A percentile compares a stretch with the other conserved stretches of the same genome.
phyloP scores from a whole-genome alignment of 1,139 yeast species.

The Suhomyces panamericanus region DNA sequence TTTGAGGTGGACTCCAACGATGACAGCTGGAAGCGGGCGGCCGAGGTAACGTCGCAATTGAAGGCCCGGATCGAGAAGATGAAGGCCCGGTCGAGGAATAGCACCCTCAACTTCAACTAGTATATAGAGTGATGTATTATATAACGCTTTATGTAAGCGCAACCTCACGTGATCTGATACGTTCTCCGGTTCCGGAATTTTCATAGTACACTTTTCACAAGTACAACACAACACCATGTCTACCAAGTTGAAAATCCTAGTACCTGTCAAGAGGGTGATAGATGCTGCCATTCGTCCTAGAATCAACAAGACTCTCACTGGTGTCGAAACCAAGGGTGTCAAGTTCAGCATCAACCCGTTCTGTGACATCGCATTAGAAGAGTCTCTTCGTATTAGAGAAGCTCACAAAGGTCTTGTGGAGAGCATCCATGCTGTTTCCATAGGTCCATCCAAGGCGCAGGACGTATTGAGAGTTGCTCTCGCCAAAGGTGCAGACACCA shows the following conservation, averaged over 20 bases:
- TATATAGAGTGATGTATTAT: constrained; percentile 7
- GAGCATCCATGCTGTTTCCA: constrained; percentile 85
- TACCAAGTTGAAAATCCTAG: constrained; percentile 69
- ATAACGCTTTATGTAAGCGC: neutral
- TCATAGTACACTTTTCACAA: constrained; percentile 1
- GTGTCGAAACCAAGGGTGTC: constrained; percentile 86
- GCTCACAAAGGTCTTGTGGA: constrained; percentile 72
- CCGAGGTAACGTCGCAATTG: constrained; percentile 82
- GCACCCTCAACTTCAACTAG: constrained; percentile 13
- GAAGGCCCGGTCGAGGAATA: constrained; percentile 62
- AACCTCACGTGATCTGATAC: neutral
- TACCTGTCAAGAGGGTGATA: constrained; percentile 92
- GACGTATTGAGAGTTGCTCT: constrained; percentile 86
- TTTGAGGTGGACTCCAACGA: constrained; percentile 44
- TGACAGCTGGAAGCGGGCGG: constrained; percentile 87
- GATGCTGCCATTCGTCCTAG: constrained; percentile 94
- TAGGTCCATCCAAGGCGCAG: constrained; percentile 85
- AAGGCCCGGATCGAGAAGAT: constrained; percentile 87
- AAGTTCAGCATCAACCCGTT: constrained; percentile 95
- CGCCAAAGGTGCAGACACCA: constrained; percentile 91
- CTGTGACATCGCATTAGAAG: constrained; percentile 95
- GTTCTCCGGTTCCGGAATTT: constrained; percentile 11
- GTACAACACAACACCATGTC: constrained; percentile 39
- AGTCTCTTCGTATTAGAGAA: constrained; percentile 79
- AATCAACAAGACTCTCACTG: constrained; percentile 82